These are phyloP conservation scores for Trichothecium roseum DNA, from an alignment of 2,329 filamentous ascomycete species.

Conservation along the genomic window DNA sequence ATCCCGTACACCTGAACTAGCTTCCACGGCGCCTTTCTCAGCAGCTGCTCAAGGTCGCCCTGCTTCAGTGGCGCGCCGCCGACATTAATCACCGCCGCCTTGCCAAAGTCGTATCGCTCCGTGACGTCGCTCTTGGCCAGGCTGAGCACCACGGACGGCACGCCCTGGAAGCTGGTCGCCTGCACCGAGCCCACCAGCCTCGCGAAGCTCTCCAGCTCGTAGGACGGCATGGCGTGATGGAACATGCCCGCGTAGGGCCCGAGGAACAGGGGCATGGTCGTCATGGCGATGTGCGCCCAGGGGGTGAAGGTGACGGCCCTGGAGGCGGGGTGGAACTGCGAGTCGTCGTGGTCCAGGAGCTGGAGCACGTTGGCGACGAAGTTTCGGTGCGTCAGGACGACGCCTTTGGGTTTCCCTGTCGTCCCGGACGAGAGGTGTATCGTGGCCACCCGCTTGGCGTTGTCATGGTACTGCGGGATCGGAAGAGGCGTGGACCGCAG, in stretches of 20 bases:
- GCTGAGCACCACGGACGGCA: constrained; percentile 25
- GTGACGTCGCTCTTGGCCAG: constrained; percentile 24
- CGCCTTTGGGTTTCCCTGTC: constrained; percentile 73
- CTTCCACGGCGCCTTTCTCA: constrained; percentile 22
- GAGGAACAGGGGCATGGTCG: constrained; percentile 31
- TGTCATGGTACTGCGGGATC: constrained; percentile 25
- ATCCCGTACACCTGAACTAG: constrained; percentile 33
- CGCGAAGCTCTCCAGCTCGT: constrained; percentile 22
- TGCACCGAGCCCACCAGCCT: constrained; percentile 21
- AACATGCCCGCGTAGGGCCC: constrained; percentile 31
- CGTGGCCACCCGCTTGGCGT: constrained; percentile 21
- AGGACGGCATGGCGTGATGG: constrained; percentile 31
- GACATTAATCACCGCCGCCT: constrained; percentile 22
- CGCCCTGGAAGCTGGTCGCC: constrained; percentile 27
- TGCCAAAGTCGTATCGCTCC: constrained; percentile 23
- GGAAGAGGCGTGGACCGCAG: constrained; percentile 16
- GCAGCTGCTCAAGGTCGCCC: constrained; percentile 19
- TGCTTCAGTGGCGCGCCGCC: constrained; percentile 24
- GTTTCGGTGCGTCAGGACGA: constrained; percentile 64
- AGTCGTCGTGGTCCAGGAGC: constrained; percentile 23
- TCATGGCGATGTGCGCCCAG: constrained; percentile 32
- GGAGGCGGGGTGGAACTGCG: constrained; percentile 21
- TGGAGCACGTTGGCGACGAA: constrained; percentile 55
- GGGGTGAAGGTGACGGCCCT: constrained; percentile 30
- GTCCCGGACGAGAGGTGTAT: constrained; percentile 46